These are phyloP conservation scores for Kluyveromyces sp. DNA, from an alignment of 1,139 yeast genomes.

Conservation along the genomic window DNA sequence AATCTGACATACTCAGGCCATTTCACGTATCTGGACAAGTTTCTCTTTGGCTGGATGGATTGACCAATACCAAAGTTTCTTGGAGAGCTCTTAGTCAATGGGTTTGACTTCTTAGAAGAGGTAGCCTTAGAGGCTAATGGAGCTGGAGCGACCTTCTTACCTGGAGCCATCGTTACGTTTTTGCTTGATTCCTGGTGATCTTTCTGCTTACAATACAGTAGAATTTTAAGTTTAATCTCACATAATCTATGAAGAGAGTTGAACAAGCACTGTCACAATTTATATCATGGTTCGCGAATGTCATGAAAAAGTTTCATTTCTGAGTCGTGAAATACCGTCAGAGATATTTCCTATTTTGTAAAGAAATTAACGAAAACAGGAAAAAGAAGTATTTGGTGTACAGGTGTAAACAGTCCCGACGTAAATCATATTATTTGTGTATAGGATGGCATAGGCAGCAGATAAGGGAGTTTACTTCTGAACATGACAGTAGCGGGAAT, in stretches of 20 bases:
- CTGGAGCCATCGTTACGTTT: constrained; percentile 47
- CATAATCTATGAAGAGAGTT: background rate
- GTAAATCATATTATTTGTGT: background rate
- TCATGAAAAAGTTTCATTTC: too few species aligned
- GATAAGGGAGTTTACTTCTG: too few species aligned
- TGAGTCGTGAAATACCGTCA: too few species aligned
- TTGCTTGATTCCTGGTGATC: constrained; percentile 1
- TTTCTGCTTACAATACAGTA: too few species aligned
- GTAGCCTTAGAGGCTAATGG: constrained; percentile 56
- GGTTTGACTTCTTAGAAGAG: constrained; percentile 48
- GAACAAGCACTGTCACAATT: background rate
- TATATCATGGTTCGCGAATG: background rate
- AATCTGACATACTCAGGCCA: constrained; percentile 98
- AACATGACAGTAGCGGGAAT: too few species aligned
- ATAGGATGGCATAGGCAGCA: background rate
- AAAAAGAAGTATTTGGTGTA: background rate
- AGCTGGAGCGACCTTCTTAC: constrained; percentile 86
- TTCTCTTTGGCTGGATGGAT: constrained; percentile 88
- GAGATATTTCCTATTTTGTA: too few species aligned
- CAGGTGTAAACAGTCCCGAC: background rate
- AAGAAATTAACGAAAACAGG: background rate
- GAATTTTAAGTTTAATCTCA: too few species aligned
- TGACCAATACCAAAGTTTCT: constrained; percentile 96
- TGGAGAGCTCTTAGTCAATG: constrained; percentile 80
- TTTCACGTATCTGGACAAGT: constrained; percentile 91